Evolutionary conservation across 2,329 filamentous ascomycete genomes (phyloP).

Genomic region (Penicillium sp.): DNA sequence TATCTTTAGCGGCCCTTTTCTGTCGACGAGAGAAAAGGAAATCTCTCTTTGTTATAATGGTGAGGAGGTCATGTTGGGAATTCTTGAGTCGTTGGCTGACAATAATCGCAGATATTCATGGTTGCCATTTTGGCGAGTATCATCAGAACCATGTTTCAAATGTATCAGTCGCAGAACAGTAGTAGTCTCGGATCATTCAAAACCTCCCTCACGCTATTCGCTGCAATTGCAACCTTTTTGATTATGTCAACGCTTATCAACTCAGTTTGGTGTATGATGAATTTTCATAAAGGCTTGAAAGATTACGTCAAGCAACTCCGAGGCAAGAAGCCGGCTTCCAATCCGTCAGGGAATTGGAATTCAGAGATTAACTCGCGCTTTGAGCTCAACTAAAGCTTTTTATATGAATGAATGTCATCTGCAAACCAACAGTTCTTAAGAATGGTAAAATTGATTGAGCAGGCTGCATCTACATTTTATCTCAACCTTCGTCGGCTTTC

Average conservation of each 20-base stretch:
- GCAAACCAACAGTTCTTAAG: background rate
- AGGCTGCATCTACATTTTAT: background rate
- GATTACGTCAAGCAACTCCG: constrained; percentile 20
- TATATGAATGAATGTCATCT: constrained; percentile 3
- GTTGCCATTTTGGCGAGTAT: constrained; percentile 22
- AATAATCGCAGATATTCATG: constrained; percentile 18
- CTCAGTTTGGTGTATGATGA: constrained; percentile 27
- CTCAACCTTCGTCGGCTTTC: background rate
- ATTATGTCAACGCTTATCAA: constrained; percentile 21
- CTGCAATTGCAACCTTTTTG: constrained; percentile 21
- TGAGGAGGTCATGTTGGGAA: background rate
- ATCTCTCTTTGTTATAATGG: constrained; percentile 26
- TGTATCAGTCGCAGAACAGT: constrained; percentile 9
- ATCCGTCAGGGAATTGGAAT: constrained; percentile 8
- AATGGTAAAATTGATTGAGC: background rate
- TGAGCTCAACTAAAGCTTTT: constrained; percentile 15
- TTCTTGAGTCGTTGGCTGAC: constrained; percentile 3
- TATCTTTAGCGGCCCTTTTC: constrained; percentile 25
- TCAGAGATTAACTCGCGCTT: constrained; percentile 21
- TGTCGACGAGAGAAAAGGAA: constrained; percentile 28
- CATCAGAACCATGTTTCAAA: constrained; percentile 14
- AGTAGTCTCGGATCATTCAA: constrained; percentile 17
- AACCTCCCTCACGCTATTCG: constrained; percentile 27
- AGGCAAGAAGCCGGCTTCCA: constrained; percentile 4
- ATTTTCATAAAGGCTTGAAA: constrained; percentile 30